These are phyloP conservation scores for Larix sibirica DNA, from an alignment of 83 land plant species.

Conservation along the genomic window DNA sequence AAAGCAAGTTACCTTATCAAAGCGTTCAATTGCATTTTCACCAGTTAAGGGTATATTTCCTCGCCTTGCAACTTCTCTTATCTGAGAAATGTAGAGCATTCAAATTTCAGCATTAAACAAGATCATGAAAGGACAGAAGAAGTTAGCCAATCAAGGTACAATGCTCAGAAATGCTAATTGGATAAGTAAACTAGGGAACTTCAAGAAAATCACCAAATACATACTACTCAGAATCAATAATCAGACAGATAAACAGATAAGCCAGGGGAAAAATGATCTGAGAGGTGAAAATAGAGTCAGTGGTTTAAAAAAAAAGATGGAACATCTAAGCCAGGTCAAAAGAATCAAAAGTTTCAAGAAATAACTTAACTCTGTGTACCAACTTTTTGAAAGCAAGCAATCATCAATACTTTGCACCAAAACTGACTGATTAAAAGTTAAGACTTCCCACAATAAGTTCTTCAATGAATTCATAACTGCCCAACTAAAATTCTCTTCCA, in stretches of 20 bases:
- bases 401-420: not conserved
- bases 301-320: not conserved
- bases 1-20: constrained; percentile 31
- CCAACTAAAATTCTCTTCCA: not conserved
- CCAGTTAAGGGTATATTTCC: constrained; percentile 25
- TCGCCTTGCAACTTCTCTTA: constrained; percentile 23
- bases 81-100: constrained; percentile 11
- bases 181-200: not conserved
- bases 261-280: not conserved
- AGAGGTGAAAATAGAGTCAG: not conserved
- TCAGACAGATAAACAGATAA: not conserved
- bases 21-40: constrained; percentile 26
- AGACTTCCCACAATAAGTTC: too few species aligned
- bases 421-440: not conserved
- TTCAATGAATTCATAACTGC: not conserved
- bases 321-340: not conserved
- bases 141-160: not conserved
- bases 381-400: not conserved
- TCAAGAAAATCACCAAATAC: not conserved
- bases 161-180: not conserved
- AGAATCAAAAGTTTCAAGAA: not conserved
- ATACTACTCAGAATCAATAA: not conserved
- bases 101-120: not conserved
- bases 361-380: too few species aligned
- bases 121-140: not conserved